Percentiles rank a stretch among this genome's conserved stretches.
These are phyloP conservation scores for Eleusine coracana DNA, from an alignment of 176 grass and related monocot species.

Conservation along the genomic window DNA sequence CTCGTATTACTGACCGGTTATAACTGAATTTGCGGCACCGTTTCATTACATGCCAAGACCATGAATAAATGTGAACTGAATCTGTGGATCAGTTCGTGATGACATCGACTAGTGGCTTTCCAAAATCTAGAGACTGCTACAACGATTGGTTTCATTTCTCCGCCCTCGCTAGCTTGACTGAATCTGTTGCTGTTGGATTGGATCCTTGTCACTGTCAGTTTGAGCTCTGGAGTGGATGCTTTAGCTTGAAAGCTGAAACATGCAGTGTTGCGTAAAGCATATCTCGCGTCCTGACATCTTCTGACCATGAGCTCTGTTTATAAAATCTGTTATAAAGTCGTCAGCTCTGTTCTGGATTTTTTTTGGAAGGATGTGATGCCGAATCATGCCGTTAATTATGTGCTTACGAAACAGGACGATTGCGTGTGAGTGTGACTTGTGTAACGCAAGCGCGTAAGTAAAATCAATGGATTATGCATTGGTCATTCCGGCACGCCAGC, in stretches of 20 bases:
- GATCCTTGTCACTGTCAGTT: no score
- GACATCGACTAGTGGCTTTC: no score
- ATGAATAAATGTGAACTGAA: no score
- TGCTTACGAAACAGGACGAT: not conserved
- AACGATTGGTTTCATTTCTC: not conserved
- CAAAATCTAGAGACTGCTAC: not conserved
- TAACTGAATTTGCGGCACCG: constrained; percentile 34
- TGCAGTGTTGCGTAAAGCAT: no score
- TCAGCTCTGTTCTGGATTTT: no score
- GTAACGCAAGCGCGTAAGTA: not conserved
- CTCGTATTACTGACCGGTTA: not conserved
- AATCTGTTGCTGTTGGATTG: not conserved
- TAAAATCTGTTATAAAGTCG: no score
- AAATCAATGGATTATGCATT: not conserved
- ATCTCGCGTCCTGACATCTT: no score
- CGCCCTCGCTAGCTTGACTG: not conserved
- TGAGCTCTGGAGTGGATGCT: no score
- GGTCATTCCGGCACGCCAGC: not conserved
- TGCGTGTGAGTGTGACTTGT: not conserved
- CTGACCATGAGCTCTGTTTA: no score
- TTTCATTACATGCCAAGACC: not conserved
- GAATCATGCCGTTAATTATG: no score
- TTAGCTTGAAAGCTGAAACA: not conserved
- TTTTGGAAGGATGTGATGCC: no score
- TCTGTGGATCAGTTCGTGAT: not conserved